Percentiles rank a stretch among this genome's conserved stretches.
Evolutionary conservation across 2,329 filamentous ascomycete species (phyloP).

Genomic region (Tolypocladium ophioglossoides): DNA sequence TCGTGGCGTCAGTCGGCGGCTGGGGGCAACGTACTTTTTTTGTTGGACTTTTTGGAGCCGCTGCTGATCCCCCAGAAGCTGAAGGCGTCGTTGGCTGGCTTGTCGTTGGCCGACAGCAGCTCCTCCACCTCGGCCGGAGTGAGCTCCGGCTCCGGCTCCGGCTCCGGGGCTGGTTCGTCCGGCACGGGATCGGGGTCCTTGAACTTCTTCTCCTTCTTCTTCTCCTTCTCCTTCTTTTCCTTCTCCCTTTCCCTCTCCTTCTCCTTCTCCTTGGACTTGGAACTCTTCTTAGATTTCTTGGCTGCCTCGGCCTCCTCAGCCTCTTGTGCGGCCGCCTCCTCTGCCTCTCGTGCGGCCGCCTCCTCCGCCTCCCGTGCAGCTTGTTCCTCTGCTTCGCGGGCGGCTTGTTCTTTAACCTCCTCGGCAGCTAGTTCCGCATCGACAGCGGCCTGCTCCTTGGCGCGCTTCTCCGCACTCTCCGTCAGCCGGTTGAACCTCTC

Average conservation of each 20-base stretch:
- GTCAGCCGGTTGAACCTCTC: conserved; percentile 30
- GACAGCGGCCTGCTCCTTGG: conserved; percentile 20
- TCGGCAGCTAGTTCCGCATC: conserved; percentile 17
- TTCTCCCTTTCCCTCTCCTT: conserved; percentile 17
- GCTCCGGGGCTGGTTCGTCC: conserved; percentile 1
- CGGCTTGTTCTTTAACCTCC: conserved; percentile 29
- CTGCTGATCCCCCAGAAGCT: conserved; percentile 43
- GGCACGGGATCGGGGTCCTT: conserved; percentile 8
- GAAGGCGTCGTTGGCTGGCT: conserved; percentile 32
- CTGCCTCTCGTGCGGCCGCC: conserved; percentile 17
- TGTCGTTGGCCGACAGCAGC: conserved; percentile 23
- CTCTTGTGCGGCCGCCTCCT: conserved; percentile 17
- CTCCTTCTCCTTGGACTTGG: conserved; percentile 21
- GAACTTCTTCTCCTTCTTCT: conserved; percentile 12
- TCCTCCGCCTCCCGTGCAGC: conserved; percentile 8
- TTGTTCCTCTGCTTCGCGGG: conserved; percentile 15
- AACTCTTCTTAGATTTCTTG: conserved; percentile 32
- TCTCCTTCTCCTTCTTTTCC: conserved; percentile 13
- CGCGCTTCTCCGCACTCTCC: conserved; percentile 21
- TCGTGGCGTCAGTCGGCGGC: conserved; percentile 1
- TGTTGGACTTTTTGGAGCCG: conserved; percentile 28
- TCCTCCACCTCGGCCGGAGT: conserved; percentile 32
- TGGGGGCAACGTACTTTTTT: conserved; percentile 27
- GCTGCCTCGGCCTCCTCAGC: conserved; percentile 23
- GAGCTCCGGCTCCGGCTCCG: conserved; percentile 11